Percentiles rank a stretch among this genome's conserved stretches.
phyloP scores from a whole-genome alignment of 2,329 filamentous ascomycete species.

The Penicillium expansum region DNA sequence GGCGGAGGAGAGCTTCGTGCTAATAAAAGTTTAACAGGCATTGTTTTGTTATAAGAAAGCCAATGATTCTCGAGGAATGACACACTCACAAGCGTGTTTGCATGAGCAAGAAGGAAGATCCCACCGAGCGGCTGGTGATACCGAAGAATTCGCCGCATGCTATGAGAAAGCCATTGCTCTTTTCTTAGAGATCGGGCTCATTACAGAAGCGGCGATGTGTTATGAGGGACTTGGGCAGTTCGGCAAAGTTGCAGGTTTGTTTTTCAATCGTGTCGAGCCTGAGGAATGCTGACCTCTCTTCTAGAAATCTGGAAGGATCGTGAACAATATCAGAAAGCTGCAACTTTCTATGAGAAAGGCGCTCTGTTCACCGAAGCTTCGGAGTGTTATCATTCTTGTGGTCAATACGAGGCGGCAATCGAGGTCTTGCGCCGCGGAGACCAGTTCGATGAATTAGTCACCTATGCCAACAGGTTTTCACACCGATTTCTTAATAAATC shows the following conservation, averaged over 20 bases:
- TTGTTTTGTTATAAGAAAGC: conserved; percentile 19
- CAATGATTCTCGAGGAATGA: conserved; percentile 9
- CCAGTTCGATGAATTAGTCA: conserved; percentile 19
- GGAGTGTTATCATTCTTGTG: conserved; percentile 12
- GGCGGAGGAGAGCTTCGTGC: too few relatives aligned
- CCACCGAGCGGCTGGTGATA: conserved; percentile 4
- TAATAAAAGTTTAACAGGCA: conserved; percentile 5
- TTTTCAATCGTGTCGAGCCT: background rate
- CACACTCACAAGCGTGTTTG: conserved; percentile 12
- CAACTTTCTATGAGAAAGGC: conserved; percentile 13
- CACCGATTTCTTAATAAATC: background rate
- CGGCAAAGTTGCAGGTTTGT: conserved; percentile 19
- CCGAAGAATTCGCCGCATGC: conserved; percentile 3
- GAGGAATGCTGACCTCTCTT: background rate
- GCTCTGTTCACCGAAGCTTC: conserved; percentile 13
- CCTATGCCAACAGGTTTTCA: conserved; percentile 15
- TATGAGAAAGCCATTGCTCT: conserved; percentile 13
- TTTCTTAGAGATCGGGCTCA: conserved; percentile 9
- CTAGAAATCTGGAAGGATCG: conserved; percentile 16
- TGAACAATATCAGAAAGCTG: conserved; percentile 15
- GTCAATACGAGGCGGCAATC: conserved; percentile 18
- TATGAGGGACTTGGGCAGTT: conserved; percentile 16
- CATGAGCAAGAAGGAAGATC: conserved; percentile 15
- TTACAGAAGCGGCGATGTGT: conserved; percentile 7
- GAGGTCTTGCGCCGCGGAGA: conserved; percentile 16